A percentile compares a stretch with the other conserved stretches of the same genome.
Conservation (phyloP, 164 flowering plant genomes). For the Echeveria elegans region DNA sequence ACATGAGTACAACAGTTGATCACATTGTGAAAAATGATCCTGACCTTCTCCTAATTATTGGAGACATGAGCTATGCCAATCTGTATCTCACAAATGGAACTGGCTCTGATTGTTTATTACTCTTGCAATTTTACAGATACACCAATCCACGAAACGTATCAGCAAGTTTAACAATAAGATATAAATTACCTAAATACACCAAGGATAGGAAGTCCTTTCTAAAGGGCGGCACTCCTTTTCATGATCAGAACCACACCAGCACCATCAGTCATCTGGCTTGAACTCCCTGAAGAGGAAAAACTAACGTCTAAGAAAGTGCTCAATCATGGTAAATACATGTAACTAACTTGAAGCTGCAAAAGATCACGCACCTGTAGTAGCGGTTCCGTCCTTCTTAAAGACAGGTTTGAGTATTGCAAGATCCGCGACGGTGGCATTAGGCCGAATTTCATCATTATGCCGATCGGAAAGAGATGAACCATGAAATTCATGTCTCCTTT, state of each 20-base stretch:
- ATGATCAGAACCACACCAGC: conserved; percentile 96
- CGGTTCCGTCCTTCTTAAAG: conserved; percentile 80
- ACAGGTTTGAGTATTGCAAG: conserved; percentile 71
- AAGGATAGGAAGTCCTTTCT: conserved; percentile 82
- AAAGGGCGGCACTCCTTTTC: conserved; percentile 80
- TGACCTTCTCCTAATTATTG: conserved; percentile 68
- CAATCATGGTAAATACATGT: neutral
- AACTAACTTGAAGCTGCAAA: neutral
- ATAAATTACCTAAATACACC: conserved; percentile 80
- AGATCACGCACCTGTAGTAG: conserved; percentile 72
- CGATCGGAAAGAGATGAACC: too few species aligned
- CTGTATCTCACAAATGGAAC: conserved; percentile 70
- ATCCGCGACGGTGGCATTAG: conserved; percentile 43
- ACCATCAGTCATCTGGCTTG: conserved; percentile 99
- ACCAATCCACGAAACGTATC: too few species aligned
- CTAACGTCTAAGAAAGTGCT: neutral
- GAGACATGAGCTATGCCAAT: conserved; percentile 77
- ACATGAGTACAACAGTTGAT: conserved; percentile 66
- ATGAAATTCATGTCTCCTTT: too few species aligned
- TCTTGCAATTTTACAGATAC: too few species aligned
- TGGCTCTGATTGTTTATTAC: conserved; percentile 62
- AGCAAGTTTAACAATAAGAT: conserved; percentile 26
- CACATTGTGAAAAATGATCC: conserved; percentile 67
- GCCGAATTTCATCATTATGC: conserved; percentile 95
- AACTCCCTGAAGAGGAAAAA: conserved; percentile 44